Conservation (phyloP, 2,329 filamentous ascomycete genomes). For the Pseudogymnoascus sp. region DNA sequence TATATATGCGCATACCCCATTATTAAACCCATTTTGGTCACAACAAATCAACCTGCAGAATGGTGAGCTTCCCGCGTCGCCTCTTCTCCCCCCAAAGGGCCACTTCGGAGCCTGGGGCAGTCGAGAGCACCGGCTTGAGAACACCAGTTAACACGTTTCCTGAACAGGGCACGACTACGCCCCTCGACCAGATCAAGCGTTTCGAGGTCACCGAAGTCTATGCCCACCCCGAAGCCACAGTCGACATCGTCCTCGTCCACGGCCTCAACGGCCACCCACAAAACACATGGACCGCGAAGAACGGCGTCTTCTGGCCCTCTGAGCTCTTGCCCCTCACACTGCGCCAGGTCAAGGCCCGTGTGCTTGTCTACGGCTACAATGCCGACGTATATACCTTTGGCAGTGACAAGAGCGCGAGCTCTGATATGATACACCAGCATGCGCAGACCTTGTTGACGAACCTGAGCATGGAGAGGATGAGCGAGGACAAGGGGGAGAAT, state of each 20-base stretch:
- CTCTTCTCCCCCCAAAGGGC: not conserved
- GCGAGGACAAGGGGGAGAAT: slow-evolving; percentile 46
- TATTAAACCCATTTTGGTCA: not conserved
- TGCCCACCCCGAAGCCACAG: slow-evolving; percentile 48
- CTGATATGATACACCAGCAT: slow-evolving; percentile 62
- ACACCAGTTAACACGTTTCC: not conserved
- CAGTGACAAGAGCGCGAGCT: slow-evolving; percentile 46
- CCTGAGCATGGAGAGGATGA: slow-evolving; percentile 54
- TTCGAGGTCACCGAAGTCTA: slow-evolving; percentile 54
- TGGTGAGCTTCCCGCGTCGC: not conserved
- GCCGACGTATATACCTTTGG: slow-evolving; percentile 48
- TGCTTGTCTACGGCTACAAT: slow-evolving; percentile 69
- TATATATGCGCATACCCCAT: not conserved
- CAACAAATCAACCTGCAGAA: not conserved
- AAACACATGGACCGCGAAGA: slow-evolving; percentile 51
- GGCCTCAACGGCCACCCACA: slow-evolving; percentile 59
- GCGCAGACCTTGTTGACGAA: slow-evolving; percentile 59
- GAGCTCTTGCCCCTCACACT: slow-evolving; percentile 58
- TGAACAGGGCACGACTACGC: slow-evolving; percentile 40
- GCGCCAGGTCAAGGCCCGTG: slow-evolving; percentile 47
- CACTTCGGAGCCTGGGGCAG: not conserved
- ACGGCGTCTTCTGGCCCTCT: slow-evolving; percentile 59
- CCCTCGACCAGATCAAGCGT: slow-evolving; percentile 37
- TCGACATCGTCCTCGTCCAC: slow-evolving; percentile 63
- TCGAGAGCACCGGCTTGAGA: too few species aligned